phyloP scores from a whole-genome alignment of 768 basidiomycete species.

The Phylloporus rhodoxanthus region DNA sequence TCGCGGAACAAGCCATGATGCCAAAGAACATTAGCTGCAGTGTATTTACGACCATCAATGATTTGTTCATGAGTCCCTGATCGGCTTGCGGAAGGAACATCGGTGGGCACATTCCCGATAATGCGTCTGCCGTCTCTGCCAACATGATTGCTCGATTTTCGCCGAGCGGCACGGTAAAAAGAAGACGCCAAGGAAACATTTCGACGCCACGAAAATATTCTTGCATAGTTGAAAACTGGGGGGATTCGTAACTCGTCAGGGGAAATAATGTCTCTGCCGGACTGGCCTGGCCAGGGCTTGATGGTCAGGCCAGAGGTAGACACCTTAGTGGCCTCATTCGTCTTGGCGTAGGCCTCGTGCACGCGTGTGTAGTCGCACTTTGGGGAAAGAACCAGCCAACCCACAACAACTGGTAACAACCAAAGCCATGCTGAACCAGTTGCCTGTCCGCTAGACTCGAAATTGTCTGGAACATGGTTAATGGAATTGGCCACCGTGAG shows the following conservation, averaged over 20 bases:
- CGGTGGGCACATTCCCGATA: background rate
- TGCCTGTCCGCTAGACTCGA: constrained; percentile 17
- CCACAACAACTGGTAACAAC: constrained; percentile 36
- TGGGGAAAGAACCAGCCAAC: constrained; percentile 38
- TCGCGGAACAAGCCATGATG: constrained; percentile 19
- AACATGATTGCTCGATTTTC: background rate
- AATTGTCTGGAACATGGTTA: constrained; percentile 6
- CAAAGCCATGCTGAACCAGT: constrained; percentile 41
- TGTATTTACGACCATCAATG: background rate
- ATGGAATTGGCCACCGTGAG: constrained; percentile 13
- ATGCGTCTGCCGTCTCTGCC: background rate
- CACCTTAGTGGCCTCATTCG: constrained; percentile 6
- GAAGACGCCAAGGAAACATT: constrained; percentile 12
- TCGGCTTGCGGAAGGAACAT: constrained; percentile 11
- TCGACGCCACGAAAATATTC: constrained; percentile 18
- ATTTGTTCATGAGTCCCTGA: constrained; percentile 17
- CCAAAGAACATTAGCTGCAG: constrained; percentile 7
- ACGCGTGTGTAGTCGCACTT: constrained; percentile 34
- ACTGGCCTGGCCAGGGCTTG: background rate
- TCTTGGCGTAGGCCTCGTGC: constrained; percentile 11
- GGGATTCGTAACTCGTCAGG: constrained; percentile 22
- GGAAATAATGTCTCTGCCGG: constrained; percentile 3
- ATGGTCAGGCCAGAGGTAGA: constrained; percentile 17
- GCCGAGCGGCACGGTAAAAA: constrained; percentile 15
- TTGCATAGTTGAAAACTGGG: constrained; percentile 24